Conservation (phyloP, 164 flowering plant species). For the Buxus sempervirens region DNA sequence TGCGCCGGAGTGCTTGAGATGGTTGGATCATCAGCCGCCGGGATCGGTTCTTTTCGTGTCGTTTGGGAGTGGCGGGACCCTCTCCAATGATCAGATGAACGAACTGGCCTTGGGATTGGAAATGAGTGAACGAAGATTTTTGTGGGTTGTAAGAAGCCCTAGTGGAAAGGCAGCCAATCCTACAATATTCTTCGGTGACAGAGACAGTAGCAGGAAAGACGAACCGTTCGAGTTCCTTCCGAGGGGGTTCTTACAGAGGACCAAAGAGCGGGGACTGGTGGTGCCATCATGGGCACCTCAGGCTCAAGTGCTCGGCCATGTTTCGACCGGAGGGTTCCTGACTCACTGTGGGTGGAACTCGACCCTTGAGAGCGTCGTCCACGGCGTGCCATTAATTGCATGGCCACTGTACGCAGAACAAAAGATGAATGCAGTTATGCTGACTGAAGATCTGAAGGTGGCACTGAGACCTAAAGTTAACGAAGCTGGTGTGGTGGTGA, state of each 20-base stretch:
- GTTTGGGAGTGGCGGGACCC: slow-evolving; percentile 47
- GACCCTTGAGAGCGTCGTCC: slow-evolving; percentile 31
- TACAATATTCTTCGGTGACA: slow-evolving; percentile 13
- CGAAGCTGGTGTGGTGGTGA: slow-evolving; percentile 19
- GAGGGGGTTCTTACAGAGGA: slow-evolving; percentile 30
- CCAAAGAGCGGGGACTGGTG: slow-evolving; percentile 29
- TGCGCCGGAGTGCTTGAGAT: slow-evolving; percentile 21
- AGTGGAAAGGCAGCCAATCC: slow-evolving; percentile 17
- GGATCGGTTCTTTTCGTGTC: slow-evolving; percentile 37
- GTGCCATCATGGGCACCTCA: slow-evolving; percentile 49
- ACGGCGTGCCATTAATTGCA: slow-evolving; percentile 40
- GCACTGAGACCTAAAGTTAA: slow-evolving; percentile 22
- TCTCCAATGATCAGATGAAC: slow-evolving; percentile 23
- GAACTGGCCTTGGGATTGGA: slow-evolving; percentile 44
- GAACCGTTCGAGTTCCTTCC: slow-evolving; percentile 31
- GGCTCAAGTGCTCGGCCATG: slow-evolving; percentile 28
- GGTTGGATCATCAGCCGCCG: slow-evolving; percentile 40
- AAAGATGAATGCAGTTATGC: slow-evolving; percentile 35
- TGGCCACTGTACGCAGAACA: slow-evolving; percentile 55
- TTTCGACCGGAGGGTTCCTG: slow-evolving; percentile 38
- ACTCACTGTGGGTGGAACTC: slow-evolving; percentile 53
- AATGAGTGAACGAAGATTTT: slow-evolving; percentile 34
- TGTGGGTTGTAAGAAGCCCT: slow-evolving; percentile 42
- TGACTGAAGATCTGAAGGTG: slow-evolving; percentile 25
- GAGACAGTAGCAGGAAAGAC: slow-evolving; percentile 1